A percentile compares a stretch with the other conserved stretches of the same genome.
Evolutionary conservation across 176 grass and related monocot genomes (phyloP).

Genomic region (Rhynchospora pubera): DNA sequence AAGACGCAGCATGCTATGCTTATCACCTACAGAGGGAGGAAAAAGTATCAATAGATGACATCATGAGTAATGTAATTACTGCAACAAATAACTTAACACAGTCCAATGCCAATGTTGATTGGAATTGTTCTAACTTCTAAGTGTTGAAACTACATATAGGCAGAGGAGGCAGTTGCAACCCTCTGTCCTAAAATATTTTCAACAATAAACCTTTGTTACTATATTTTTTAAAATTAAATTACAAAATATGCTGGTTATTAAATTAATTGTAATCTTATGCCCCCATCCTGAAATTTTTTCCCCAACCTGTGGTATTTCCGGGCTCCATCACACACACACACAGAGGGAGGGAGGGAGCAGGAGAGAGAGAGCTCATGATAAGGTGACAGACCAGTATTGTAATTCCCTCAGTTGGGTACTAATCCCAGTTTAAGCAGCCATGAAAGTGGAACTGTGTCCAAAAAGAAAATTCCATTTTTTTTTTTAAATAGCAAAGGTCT

Average conservation of each 20-base stretch:
- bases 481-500: neutral
- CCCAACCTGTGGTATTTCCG: no score
- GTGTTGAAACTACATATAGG: neutral
- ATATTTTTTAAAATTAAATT: no score
- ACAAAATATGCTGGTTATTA: no score
- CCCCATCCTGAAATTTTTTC: no score
- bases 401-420: neutral
- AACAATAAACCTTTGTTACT: no score
- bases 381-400: neutral
- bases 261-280: no score
- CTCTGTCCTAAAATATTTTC: no score
- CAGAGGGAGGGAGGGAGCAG: neutral
- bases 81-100: neutral
- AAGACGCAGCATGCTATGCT: slow-evolving; percentile 98
- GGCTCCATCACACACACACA: neutral
- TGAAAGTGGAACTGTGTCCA: neutral
- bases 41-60: neutral
- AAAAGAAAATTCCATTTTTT: neutral
- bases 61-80: neutral
- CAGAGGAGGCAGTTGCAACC: no score
- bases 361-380: neutral
- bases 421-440: neutral
- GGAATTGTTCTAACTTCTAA: neutral
- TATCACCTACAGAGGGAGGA: slow-evolving; percentile 59
- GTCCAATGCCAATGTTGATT: neutral